phyloP scores from a whole-genome alignment of 1,284 basidiomycete species.

The Pyrrhoderma noxium region DNA sequence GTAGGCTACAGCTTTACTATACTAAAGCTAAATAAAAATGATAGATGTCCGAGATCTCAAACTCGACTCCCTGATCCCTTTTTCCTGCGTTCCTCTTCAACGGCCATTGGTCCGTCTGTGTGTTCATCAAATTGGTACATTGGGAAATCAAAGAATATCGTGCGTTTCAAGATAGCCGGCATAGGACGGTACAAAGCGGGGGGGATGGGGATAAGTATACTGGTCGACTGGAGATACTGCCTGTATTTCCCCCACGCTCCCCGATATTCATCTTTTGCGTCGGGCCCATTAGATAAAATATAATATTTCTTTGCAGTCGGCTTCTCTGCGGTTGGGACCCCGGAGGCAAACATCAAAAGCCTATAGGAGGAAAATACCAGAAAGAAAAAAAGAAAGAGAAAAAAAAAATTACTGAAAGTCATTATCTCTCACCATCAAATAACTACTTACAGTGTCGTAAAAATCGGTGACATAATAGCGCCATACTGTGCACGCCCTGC shows the following conservation, averaged over 20 bases:
- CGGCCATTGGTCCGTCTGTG: slow-evolving; percentile 41
- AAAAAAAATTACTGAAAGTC: no score
- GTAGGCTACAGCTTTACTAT: no score
- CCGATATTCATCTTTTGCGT: slow-evolving; percentile 26
- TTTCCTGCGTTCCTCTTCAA: slow-evolving; percentile 32
- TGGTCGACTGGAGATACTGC: slow-evolving; percentile 51
- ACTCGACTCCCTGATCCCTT: background rate
- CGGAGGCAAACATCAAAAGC: slow-evolving; percentile 61
- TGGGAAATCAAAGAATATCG: slow-evolving; percentile 56
- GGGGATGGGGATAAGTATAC: slow-evolving; percentile 61
- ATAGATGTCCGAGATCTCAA: no score
- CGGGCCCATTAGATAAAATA: slow-evolving; percentile 44
- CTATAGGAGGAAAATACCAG: slow-evolving; percentile 26
- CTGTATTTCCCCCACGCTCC: slow-evolving; percentile 52
- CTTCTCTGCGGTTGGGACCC: slow-evolving; percentile 68
- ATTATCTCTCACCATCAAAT: no score
- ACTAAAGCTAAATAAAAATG: background rate
- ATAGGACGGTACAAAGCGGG: slow-evolving; percentile 49
- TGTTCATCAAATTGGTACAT: slow-evolving; percentile 53
- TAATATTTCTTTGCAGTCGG: slow-evolving; percentile 61
- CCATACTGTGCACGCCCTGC: slow-evolving; percentile 51
- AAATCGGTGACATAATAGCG: slow-evolving; percentile 53
- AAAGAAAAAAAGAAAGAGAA: slow-evolving; percentile 1
- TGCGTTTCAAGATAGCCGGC: slow-evolving; percentile 50
- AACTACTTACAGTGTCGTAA: slow-evolving; percentile 56